Evolutionary conservation across 306 rosid genomes (phyloP).

Genomic region (Quercus dentata): DNA sequence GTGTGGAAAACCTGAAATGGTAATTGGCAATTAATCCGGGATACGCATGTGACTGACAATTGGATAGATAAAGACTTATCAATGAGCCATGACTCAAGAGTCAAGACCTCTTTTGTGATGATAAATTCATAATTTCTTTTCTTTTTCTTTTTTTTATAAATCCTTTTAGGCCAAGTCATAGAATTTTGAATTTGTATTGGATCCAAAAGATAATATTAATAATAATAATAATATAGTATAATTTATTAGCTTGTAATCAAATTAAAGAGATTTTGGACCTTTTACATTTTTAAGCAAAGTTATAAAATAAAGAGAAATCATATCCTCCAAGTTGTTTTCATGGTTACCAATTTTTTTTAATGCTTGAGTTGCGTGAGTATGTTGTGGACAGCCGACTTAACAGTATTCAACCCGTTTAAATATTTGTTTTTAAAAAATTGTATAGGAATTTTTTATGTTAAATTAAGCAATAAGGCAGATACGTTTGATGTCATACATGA

Average conservation of each 20-base stretch:
- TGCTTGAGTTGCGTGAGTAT: not conserved
- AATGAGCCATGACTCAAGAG: too few species aligned
- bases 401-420: not conserved
- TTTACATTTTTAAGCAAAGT: not conserved
- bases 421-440: not conserved
- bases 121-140: too few species aligned
- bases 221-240: not conserved
- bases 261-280: not conserved
- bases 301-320: not conserved
- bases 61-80: too few species aligned
- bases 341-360: not conserved
- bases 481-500: not conserved
- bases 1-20: too few species aligned
- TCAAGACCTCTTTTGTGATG: too few species aligned
- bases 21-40: too few species aligned
- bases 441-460: not conserved
- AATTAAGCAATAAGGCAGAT: not conserved
- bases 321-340: not conserved
- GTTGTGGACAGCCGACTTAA: not conserved
- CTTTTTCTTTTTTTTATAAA: too few species aligned
- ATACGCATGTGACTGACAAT: too few species aligned
- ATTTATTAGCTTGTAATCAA: not conserved
- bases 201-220: not conserved
- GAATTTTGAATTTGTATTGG: too few species aligned
- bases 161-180: too few species aligned